phyloP scores from a whole-genome alignment of 176 grass and related monocot species.

The Zea luxurians region DNA sequence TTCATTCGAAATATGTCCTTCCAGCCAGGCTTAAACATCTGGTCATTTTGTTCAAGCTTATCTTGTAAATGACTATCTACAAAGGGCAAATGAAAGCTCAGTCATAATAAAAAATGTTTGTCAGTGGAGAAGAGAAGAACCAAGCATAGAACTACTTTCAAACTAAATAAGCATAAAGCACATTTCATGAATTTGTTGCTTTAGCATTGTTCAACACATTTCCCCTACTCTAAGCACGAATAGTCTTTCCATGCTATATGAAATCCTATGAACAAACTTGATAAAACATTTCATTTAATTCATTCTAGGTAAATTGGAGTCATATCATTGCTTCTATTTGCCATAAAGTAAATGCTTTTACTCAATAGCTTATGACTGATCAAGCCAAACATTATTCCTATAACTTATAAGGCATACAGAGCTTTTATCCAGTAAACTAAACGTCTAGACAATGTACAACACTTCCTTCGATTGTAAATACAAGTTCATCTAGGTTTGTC shows the following conservation, averaged over 20 bases:
- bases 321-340: too few relatives aligned
- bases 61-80: constrained; percentile 63
- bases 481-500: neutral
- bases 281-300: constrained; percentile 2
- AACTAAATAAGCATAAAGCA: constrained; percentile 10
- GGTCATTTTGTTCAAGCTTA: constrained; percentile 73
- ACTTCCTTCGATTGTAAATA: neutral
- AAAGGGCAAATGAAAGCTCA: constrained; percentile 27
- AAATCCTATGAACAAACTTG: neutral
- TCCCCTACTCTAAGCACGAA: neutral
- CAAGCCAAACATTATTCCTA: constrained; percentile 18
- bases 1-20: constrained; percentile 99
- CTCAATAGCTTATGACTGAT: neutral
- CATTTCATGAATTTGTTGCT: constrained; percentile 6
- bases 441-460: neutral
- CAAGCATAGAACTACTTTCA: constrained; percentile 8
- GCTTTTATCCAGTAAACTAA: constrained; percentile 8
- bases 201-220: neutral
- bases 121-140: constrained; percentile 1
- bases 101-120: constrained; percentile 8
- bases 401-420: neutral
- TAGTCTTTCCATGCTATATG: neutral
- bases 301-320: neutral
- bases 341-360: neutral
- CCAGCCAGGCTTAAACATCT: constrained; percentile 99